Conservation (phyloP, 768 basidiomycete genomes). For the Lanmaoa rubissima region DNA sequence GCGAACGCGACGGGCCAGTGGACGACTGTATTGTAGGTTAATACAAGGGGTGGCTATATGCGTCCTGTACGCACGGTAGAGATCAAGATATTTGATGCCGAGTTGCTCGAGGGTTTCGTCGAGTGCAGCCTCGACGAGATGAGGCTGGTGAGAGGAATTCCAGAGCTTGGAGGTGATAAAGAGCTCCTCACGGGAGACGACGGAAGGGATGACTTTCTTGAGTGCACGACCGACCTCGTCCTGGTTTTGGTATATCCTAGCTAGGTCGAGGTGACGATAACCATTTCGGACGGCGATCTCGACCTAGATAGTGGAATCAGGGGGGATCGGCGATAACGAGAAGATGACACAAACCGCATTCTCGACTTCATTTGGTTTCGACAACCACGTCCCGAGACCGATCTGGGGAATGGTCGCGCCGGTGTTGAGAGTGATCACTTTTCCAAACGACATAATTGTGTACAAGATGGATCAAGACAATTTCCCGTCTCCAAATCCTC, state of each 20-base stretch:
- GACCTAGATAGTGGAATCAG: slow-evolving; percentile 44
- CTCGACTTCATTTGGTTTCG: slow-evolving; percentile 73
- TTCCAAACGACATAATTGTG: slow-evolving; percentile 41
- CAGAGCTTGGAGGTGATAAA: slow-evolving; percentile 84
- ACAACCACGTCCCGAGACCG: slow-evolving; percentile 82
- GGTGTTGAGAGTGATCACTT: slow-evolving; percentile 40
- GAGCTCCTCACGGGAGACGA: slow-evolving; percentile 77
- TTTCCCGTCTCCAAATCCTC: background rate
- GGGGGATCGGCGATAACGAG: background rate
- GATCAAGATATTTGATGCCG: slow-evolving; percentile 73
- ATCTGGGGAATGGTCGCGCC: slow-evolving; percentile 67
- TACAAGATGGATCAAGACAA: background rate
- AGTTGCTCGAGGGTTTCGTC: slow-evolving; percentile 74
- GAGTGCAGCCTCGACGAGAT: slow-evolving; percentile 67
- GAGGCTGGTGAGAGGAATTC: slow-evolving; percentile 70
- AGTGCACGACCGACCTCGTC: slow-evolving; percentile 71
- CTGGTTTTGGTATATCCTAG: slow-evolving; percentile 79
- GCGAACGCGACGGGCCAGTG: slow-evolving; percentile 79
- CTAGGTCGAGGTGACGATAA: slow-evolving; percentile 84
- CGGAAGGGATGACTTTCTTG: slow-evolving; percentile 72
- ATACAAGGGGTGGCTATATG: slow-evolving; percentile 1
- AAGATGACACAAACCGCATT: slow-evolving; percentile 50
- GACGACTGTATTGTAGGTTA: slow-evolving; percentile 46
- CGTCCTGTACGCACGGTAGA: slow-evolving; percentile 56
- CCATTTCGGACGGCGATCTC: slow-evolving; percentile 72